Evolutionary conservation across 192 early-diverging fungal species (phyloP).

Genomic region (Mortierella antarctica): DNA sequence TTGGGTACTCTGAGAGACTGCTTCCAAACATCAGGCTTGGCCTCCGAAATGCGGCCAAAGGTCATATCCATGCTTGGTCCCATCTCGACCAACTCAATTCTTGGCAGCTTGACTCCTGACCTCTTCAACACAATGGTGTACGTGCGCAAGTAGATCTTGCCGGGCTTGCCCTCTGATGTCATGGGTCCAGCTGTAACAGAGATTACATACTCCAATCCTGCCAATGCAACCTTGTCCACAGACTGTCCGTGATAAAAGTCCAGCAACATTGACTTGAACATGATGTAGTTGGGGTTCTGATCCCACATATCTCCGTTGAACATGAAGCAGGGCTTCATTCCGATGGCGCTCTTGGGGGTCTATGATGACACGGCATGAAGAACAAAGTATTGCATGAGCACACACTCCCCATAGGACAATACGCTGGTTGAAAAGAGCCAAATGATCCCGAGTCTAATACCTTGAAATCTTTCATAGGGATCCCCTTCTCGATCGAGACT

Average conservation of each 20-base stretch:
- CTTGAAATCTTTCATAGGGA: conserved; percentile 79
- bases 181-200: conserved; percentile 78
- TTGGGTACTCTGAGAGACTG: conserved; percentile 85
- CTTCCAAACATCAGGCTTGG: conserved; percentile 87
- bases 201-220: conserved; percentile 92
- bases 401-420: background rate
- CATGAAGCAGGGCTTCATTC: conserved; percentile 88
- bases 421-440: background rate
- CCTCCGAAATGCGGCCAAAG: conserved; percentile 76
- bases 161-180: conserved; percentile 67
- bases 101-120: conserved; percentile 83
- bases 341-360: conserved; percentile 79
- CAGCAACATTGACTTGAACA: conserved; percentile 85
- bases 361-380: conserved; percentile 5
- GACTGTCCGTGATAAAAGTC: conserved; percentile 92
- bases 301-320: conserved; percentile 93
- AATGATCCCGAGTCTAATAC: conserved; percentile 10
- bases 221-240: conserved; percentile 80
- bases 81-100: conserved; percentile 94
- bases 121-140: conserved; percentile 91
- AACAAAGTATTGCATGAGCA: background rate
- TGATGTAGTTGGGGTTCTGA: conserved; percentile 71
- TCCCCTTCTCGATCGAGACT: conserved; percentile 80
- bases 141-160: conserved; percentile 80
- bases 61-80: conserved; percentile 89